Base-by-base conservation (phyloP, 2,329 filamentous ascomycete species). In the Remersonia thermophila region DNA sequence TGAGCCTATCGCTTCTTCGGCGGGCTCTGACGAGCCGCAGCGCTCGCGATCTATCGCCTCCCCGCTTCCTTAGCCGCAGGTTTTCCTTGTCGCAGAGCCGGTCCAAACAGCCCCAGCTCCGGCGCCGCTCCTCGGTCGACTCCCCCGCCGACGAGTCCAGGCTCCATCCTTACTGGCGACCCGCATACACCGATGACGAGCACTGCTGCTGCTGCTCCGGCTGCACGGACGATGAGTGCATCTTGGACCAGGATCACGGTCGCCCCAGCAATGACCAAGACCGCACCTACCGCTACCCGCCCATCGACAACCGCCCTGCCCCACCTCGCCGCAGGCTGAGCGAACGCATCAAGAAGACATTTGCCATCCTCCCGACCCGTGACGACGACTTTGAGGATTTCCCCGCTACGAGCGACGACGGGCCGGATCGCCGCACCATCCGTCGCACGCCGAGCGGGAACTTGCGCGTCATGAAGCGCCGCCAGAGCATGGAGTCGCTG, bases 131-230 rank as follows among this genome's bases (percentile, higher is more conserved):
- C 2, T 59, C 60, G 3, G 54, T 59, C 3, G 61, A 66, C 6
- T 62, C 66, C 18, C 71, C 66, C 2, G 53, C 61, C 2, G 73
- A 79, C 31, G 64, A 65, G 27, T 61, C 62, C 32, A 71, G 65
- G 44, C 54, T 78, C 11, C 73, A 79, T 51, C 73, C 74, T 1
- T 69, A 69, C 47, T 79, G 74, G 74, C 63, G 68, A 6, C 73
- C 74, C n/a, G 55, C 66, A 11, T 65, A 66, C 46, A 59, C 55
- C 1, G 56, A 62, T 15, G 47, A 54, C 28, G 51, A 54, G 3
- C 35, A 44, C 10, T 53, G 54, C n/a, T 50, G 52, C 6, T 51
- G 57, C 12, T 54, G 55, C 2, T 51, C 57, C 12, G 16, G 29
- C 12, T 14, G 36, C n/a, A 53, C 54, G 13, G 52, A 53, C 27